Evolutionary conservation across 2,329 filamentous ascomycete species (phyloP).

Genomic region (Epichloe gansuensis): DNA sequence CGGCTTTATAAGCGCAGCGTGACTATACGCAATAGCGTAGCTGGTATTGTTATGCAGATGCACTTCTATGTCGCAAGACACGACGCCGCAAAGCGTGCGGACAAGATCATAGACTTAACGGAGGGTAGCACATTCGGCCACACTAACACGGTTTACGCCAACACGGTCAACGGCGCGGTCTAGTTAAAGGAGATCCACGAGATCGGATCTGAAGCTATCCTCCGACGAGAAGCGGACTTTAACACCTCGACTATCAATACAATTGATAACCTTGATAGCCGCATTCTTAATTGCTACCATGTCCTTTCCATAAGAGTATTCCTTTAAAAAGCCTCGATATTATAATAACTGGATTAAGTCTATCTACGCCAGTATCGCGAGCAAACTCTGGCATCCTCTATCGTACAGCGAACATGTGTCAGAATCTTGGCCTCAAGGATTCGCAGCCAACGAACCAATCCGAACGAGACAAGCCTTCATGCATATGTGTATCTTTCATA

Average conservation of each 20-base stretch:
- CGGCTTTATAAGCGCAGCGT: constrained; percentile 75
- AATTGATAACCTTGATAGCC: constrained; percentile 22
- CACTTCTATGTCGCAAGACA: constrained; percentile 62
- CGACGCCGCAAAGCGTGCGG: constrained; percentile 53
- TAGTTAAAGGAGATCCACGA: constrained; percentile 61
- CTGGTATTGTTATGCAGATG: constrained; percentile 40
- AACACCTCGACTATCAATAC: constrained; percentile 7
- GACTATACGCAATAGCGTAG: constrained; percentile 68
- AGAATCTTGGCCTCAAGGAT: constrained; percentile 43
- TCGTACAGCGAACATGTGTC: constrained; percentile 15
- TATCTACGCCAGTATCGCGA: constrained; percentile 33
- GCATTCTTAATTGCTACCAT: constrained; percentile 66
- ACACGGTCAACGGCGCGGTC: constrained; percentile 60
- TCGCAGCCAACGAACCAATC: too few species aligned
- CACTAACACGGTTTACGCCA: constrained; percentile 23
- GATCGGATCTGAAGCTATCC: constrained; percentile 68
- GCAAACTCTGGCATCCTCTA: constrained; percentile 2
- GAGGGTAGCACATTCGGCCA: constrained; percentile 77
- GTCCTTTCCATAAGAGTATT: constrained; percentile 82
- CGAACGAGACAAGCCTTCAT: too few species aligned
- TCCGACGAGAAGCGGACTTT: constrained; percentile 40
- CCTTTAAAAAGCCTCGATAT: constrained; percentile 70
- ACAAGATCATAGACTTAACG: constrained; percentile 83
- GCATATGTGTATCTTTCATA: too few species aligned
- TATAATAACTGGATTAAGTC: constrained; percentile 41